A percentile compares a stretch with the other conserved stretches of the same genome.
These are phyloP conservation scores for Ceratobasidium sp. DNA, from an alignment of 1,284 basidiomycete species.

Conservation along the genomic window DNA sequence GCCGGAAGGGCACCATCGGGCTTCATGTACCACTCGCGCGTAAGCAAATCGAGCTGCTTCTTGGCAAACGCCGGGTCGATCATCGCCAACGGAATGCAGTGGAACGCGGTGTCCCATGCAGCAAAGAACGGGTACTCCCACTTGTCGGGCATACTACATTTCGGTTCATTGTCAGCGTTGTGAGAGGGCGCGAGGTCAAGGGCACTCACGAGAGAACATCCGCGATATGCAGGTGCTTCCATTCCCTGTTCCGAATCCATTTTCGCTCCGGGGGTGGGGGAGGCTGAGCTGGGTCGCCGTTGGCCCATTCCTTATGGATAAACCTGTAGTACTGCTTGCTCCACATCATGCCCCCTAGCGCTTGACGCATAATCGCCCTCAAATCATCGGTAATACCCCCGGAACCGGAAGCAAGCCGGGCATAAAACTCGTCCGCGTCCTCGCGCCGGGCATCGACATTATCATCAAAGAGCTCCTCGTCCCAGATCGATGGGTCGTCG, in stretches of 20 bases:
- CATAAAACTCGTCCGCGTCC: slow-evolving; percentile 97
- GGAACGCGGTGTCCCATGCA: slow-evolving; percentile 94
- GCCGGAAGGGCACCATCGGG: slow-evolving; percentile 98
- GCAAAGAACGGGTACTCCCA: slow-evolving; percentile 96
- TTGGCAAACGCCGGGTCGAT: slow-evolving; percentile 96
- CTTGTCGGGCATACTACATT: slow-evolving; percentile 91
- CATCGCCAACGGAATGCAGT: slow-evolving; percentile 96
- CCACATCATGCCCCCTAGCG: slow-evolving; percentile 99
- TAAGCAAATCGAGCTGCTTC: slow-evolving; percentile 95
- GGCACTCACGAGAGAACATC: background rate
- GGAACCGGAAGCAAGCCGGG: slow-evolving; percentile 78
- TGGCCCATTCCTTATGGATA: slow-evolving; percentile 95
- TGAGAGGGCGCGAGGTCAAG: slow-evolving; percentile 16
- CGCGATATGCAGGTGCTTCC: slow-evolving; percentile 49
- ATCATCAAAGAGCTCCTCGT: slow-evolving; percentile 92
- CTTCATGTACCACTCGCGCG: slow-evolving; percentile 99
- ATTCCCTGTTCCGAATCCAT: slow-evolving; percentile 82
- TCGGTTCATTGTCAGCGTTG: slow-evolving; percentile 36
- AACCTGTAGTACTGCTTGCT: slow-evolving; percentile 98
- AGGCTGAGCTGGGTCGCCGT: slow-evolving; percentile 95
- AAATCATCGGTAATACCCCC: slow-evolving; percentile 83
- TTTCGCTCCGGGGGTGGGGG: slow-evolving; percentile 92
- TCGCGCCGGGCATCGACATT: slow-evolving; percentile 86
- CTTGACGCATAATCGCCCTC: slow-evolving; percentile 96
- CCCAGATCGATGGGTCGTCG: slow-evolving; percentile 82